Evolutionary conservation across 106 monocot genomes (phyloP), one percentile per base, ranked within the genome.

Genomic region (Phalaenopsis equestris): DNA sequence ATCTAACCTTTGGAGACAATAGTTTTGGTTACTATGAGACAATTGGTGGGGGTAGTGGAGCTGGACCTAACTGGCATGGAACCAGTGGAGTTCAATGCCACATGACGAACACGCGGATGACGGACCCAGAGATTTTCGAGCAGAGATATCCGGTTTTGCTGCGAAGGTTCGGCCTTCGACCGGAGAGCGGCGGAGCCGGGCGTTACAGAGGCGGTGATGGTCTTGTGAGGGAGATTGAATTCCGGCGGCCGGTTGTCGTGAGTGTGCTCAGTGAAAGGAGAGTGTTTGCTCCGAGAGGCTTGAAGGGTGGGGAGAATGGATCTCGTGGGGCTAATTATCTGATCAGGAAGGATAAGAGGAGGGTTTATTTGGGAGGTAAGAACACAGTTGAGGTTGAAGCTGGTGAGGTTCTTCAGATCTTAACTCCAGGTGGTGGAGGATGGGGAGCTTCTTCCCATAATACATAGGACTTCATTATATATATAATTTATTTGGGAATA

Each of bases 101-200:
- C 81, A 98, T 98, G 98, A 98, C 98, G 9, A 98, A 98, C 78
- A 98, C 98, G 1, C 80, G 94, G 78, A 98, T 98, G 90, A 98
- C 94, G 7, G 97, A 98, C 67, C 97, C 97, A 2, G 97, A 98
- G 75, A 94, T 98, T 4, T 92, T 98, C 37, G 94, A 98, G 88
- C 98, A 94, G 81, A 81, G 98, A 15, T 98, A 92, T 78, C 98
- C 98, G 5, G 98, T 98, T 21, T 73, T 87, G 46, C 76, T 98
- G 30, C 92, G 88, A 30, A 87, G 67, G 64, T 98, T 98, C 73
- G 92, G 87, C 18, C 77, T 94, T 2, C 82, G 94, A 8, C 92
- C 89, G 55, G 86, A 86, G 41, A 98, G 98, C 56, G 98, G 98
- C 6, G 98, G 98, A 16, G 79, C 68, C 47, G 98, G 98, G 23